A percentile compares a stretch with the other conserved stretches of the same genome.
phyloP scores from a whole-genome alignment of 768 basidiomycete genomes.

The Tylopilus balloui region DNA sequence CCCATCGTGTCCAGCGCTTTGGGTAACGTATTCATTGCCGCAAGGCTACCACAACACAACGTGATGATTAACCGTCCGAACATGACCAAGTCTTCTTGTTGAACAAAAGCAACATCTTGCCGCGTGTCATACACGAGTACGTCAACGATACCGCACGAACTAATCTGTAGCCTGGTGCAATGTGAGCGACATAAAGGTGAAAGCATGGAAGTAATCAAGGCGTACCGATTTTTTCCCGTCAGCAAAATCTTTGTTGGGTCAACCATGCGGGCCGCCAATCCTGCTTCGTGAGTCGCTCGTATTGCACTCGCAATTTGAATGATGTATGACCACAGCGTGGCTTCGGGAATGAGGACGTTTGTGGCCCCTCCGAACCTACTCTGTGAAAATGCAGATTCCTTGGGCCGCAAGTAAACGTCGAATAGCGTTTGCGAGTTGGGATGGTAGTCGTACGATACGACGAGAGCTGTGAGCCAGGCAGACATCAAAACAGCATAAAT shows the following conservation, averaged over 20 bases:
- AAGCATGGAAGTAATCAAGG: neutral
- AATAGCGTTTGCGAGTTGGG: slow-evolving; percentile 78
- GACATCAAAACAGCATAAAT: slow-evolving; percentile 8
- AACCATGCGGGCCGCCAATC: slow-evolving; percentile 74
- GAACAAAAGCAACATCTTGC: slow-evolving; percentile 52
- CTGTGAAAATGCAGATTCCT: slow-evolving; percentile 35
- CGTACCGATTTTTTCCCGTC: slow-evolving; percentile 83
- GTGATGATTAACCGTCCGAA: slow-evolving; percentile 83
- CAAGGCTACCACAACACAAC: slow-evolving; percentile 66
- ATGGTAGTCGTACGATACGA: slow-evolving; percentile 88
- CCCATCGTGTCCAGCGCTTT: slow-evolving; percentile 72
- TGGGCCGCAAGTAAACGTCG: slow-evolving; percentile 69
- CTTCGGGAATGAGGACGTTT: slow-evolving; percentile 54
- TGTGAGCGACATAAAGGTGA: slow-evolving; percentile 1
- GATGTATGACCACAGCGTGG: slow-evolving; percentile 88
- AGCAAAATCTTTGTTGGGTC: slow-evolving; percentile 85
- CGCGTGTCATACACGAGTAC: slow-evolving; percentile 73
- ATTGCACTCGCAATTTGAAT: slow-evolving; percentile 86
- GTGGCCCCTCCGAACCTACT: slow-evolving; percentile 34
- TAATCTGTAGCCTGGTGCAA: slow-evolving; percentile 64
- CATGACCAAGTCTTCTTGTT: slow-evolving; percentile 86
- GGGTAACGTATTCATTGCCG: slow-evolving; percentile 56
- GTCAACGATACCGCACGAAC: slow-evolving; percentile 84
- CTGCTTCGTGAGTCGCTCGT: slow-evolving; percentile 77
- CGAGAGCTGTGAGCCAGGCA: slow-evolving; percentile 55